phyloP scores from a whole-genome alignment of 148 eudicot species.

The Arbutus unedo region DNA sequence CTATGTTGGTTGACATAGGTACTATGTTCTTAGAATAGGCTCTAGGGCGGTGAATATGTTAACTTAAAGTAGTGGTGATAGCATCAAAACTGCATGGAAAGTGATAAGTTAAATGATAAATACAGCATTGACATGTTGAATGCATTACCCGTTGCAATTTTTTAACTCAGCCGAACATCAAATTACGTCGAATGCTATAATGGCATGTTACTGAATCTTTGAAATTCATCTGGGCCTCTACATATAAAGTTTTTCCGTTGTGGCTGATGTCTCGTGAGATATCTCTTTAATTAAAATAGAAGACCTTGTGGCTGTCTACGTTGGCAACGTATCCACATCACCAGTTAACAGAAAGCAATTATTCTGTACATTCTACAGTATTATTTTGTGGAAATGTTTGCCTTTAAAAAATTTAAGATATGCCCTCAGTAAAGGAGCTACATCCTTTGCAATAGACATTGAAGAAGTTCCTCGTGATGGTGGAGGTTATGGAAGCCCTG shows the following conservation, averaged over 20 bases:
- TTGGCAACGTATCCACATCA: neutral
- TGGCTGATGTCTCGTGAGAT: neutral
- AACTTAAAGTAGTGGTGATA: neutral
- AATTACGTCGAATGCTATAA: neutral
- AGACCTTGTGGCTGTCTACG: neutral
- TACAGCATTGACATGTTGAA: neutral
- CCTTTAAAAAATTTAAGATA: slow-evolving; percentile 54
- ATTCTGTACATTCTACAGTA: neutral
- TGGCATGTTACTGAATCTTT: neutral
- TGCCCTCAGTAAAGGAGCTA: slow-evolving; percentile 75
- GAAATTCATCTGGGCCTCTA: neutral
- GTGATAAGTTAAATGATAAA: neutral
- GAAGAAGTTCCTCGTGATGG: slow-evolving; percentile 46
- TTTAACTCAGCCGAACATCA: neutral
- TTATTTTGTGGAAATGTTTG: slow-evolving; percentile 7
- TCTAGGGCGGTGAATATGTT: neutral
- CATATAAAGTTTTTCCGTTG: neutral
- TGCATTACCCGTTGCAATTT: neutral
- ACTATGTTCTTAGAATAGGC: neutral
- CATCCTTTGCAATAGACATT: slow-evolving; percentile 70
- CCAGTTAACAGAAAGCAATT: neutral
- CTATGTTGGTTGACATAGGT: neutral
- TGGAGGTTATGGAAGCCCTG: slow-evolving; percentile 17
- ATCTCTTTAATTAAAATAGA: neutral
- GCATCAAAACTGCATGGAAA: neutral